phyloP scores from a whole-genome alignment of 345 rosid genomes.

The Arabis alpina region DNA sequence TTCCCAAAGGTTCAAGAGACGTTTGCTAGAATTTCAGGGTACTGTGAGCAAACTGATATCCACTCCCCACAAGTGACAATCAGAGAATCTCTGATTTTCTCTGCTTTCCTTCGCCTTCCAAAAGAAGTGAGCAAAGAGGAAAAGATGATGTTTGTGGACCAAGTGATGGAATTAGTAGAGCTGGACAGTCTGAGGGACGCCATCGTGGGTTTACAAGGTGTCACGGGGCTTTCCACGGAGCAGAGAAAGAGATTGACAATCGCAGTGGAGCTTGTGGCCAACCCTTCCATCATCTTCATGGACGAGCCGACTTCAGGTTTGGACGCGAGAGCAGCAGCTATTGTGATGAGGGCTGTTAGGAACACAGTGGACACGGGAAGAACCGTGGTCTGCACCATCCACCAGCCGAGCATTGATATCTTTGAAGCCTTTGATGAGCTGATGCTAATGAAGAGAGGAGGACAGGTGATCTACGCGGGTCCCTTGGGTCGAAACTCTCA shows the following conservation, averaged over 20 bases:
- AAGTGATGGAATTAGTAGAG: constrained; percentile 71
- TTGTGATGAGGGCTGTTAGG: constrained; percentile 67
- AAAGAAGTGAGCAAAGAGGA: constrained; percentile 68
- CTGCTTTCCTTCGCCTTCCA: constrained; percentile 82
- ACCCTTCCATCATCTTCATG: constrained; percentile 27
- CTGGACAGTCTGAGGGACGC: constrained; percentile 57
- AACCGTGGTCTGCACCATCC: constrained; percentile 31
- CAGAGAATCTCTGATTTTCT: constrained; percentile 73
- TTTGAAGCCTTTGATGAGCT: constrained; percentile 86
- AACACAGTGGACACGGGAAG: constrained; percentile 33
- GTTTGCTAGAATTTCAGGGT: constrained; percentile 69
- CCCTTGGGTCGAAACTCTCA: constrained; percentile 70
- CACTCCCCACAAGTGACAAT: constrained; percentile 91
- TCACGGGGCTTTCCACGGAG: constrained; percentile 79
- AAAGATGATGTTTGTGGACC: constrained; percentile 69
- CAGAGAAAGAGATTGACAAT: constrained; percentile 70
- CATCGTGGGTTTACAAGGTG: constrained; percentile 67
- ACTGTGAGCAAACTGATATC: constrained; percentile 64
- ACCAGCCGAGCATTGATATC: constrained; percentile 55
- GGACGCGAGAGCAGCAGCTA: constrained; percentile 85
- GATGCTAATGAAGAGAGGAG: constrained; percentile 87
- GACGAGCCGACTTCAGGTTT: constrained; percentile 86
- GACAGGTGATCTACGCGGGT: constrained; percentile 72
- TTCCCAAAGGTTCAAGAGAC: constrained; percentile 81
- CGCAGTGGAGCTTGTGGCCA: constrained; percentile 30